These are phyloP conservation scores for Lipomyces chichibuensis DNA, from an alignment of 805 yeast genomes.

Conservation along the genomic window DNA sequence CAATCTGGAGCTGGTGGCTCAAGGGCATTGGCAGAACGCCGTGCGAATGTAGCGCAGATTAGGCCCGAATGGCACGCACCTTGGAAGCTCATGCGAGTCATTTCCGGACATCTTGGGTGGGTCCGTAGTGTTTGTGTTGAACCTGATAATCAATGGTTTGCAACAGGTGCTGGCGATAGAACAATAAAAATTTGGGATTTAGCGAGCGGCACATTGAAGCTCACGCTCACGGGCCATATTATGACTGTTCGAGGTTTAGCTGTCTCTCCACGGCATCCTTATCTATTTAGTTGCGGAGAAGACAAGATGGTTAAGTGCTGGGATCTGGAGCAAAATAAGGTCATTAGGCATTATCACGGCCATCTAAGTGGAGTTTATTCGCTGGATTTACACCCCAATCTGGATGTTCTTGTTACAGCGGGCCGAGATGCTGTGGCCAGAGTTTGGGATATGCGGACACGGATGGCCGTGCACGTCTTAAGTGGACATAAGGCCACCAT, in stretches of 20 bases:
- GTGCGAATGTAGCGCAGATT: conserved; percentile 28
- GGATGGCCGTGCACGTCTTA: conserved; percentile 71
- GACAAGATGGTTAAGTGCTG: conserved; percentile 93
- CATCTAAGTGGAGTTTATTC: conserved; percentile 89
- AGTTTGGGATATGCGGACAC: conserved; percentile 91
- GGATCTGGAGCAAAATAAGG: conserved; percentile 87
- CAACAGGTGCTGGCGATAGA: conserved; percentile 85
- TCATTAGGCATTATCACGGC: conserved; percentile 88
- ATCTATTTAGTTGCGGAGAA: conserved; percentile 88
- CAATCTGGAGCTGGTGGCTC: conserved; percentile 1
- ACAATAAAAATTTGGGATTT: conserved; percentile 92
- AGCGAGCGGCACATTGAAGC: conserved; percentile 65
- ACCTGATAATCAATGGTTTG: conserved; percentile 88
- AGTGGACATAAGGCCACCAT: conserved; percentile 82
- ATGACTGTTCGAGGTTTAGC: conserved; percentile 83
- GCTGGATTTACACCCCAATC: conserved; percentile 81
- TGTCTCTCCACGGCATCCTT: conserved; percentile 77
- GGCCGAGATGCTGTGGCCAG: conserved; percentile 85
- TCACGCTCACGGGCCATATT: conserved; percentile 86
- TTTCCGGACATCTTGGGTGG: conserved; percentile 94
- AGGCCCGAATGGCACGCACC: conserved; percentile 55
- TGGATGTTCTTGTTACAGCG: conserved; percentile 81
- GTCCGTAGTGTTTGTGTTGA: conserved; percentile 80
- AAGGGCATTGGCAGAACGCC: conserved; percentile 29
- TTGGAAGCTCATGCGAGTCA: conserved; percentile 73